Base-by-base conservation (phyloP, 148 eudicot species). In the Heliamphora exappendiculata region DNA sequence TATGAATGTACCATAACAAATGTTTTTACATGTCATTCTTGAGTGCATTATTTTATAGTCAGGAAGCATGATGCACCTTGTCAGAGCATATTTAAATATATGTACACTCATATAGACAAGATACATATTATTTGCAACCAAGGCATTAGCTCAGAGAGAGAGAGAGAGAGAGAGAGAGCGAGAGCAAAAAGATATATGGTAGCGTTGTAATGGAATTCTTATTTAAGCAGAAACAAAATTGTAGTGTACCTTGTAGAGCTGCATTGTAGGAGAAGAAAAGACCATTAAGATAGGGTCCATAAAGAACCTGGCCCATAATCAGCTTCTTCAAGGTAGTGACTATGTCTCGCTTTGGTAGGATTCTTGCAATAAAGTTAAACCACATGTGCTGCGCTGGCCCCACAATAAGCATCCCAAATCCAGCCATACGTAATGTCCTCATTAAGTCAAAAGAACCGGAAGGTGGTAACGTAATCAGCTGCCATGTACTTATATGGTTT, bases 241-340 rank as follows among this genome's bases (percentile, higher is more conserved):
- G 55, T 26, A 31, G 36, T 3, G 14, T 87, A 92, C 97, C 97
- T 90, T 87, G 89, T 41, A 90, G 85, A 65, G 83, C 85, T 39
- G 98, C 96, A 86, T 89, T 93, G 69, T 80, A 88, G 7, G 91
- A 87, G 88, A 91, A 91, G 88, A 93, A 93, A 50, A 81, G 51
- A 66, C 78, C 82, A 68, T 76, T 88, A 76, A 93, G 74, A 72
- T 80, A 42, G 69, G 98, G 97, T 63, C 92, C 98, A 71, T 77
- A 91, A 24, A 82, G 41, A 70, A 75, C 66, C 83, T 93, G 98
- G 55, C 96, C 92, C 79, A 84, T 78, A 0, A 73, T 12, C 53
- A 93, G 82, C 79, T 93, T 93, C 81, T 88, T 88, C 63, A 87
- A 73, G 24, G 92, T 91, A 47, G 86, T 79, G 33, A 84, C 22